These are phyloP conservation scores for Vaccinium corymbosum DNA, from an alignment of 148 eudicot species.

Conservation along the genomic window DNA sequence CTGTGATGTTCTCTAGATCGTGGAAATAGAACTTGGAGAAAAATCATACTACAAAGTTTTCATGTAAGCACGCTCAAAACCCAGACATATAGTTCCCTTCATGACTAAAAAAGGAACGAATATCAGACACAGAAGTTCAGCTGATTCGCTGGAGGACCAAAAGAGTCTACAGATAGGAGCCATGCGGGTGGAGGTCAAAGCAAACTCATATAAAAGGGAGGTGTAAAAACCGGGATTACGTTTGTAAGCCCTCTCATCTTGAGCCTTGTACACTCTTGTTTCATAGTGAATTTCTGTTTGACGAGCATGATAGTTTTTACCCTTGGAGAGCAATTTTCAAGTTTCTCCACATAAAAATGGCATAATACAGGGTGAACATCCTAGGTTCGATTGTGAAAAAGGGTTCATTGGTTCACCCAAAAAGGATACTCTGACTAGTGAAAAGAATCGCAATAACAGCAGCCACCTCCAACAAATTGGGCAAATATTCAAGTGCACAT, in stretches of 20 bases:
- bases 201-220: neutral
- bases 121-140: neutral
- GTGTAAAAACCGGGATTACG: neutral
- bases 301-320: neutral
- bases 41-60: neutral
- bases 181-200: neutral
- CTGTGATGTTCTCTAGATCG: neutral
- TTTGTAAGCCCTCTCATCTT: neutral
- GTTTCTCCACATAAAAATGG: neutral
- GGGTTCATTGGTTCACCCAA: neutral
- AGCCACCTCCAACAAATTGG: constrained; percentile 2
- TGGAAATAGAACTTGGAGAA: neutral
- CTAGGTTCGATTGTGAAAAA: neutral
- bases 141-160: neutral
- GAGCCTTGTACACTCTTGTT: neutral
- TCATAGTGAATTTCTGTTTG: neutral
- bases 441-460: neutral
- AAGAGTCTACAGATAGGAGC: neutral
- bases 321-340: neutral
- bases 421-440: neutral
- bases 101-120: neutral
- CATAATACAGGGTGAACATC: neutral
- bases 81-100: neutral
- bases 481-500: neutral
- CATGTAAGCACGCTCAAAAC: neutral